A percentile compares a stretch with the other conserved stretches of the same genome.
Conservation (phyloP, 306 rosid species). For the Ammopiptanthus mongolicus region DNA sequence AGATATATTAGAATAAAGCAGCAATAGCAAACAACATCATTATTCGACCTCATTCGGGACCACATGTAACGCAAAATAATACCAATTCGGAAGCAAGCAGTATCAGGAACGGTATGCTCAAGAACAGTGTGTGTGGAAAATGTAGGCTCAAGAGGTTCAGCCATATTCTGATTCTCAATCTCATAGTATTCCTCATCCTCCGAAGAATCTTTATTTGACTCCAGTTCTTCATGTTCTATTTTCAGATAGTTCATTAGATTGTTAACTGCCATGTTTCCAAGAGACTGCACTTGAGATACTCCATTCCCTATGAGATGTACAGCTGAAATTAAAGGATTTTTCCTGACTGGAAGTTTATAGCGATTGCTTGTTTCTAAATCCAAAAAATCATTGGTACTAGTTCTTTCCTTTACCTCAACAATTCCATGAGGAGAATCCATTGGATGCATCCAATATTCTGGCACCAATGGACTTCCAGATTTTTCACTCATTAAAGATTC, state of each 20-base stretch:
- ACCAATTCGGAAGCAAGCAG: constrained; percentile 67
- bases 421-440: constrained; percentile 47
- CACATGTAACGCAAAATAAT: constrained; percentile 67
- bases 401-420: constrained; percentile 39
- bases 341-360: constrained; percentile 36
- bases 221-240: constrained; percentile 49
- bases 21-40: constrained; percentile 85
- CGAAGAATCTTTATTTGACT: constrained; percentile 45
- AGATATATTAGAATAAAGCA: constrained; percentile 74
- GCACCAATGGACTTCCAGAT: constrained; percentile 29
- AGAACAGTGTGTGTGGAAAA: constrained; percentile 54
- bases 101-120: constrained; percentile 36
- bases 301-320: constrained; percentile 71
- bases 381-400: constrained; percentile 13
- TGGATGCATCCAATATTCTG: constrained; percentile 38
- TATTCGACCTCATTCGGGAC: constrained; percentile 84
- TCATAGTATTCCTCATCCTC: constrained; percentile 63
- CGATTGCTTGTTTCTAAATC: constrained; percentile 37
- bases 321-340: constrained; percentile 66
- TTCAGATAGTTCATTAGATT: constrained; percentile 65
- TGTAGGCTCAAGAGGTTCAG: constrained; percentile 53
- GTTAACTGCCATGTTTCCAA: constrained; percentile 80
- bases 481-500: constrained; percentile 41
- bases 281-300: constrained; percentile 71
- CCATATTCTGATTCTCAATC: constrained; percentile 66